A percentile compares a stretch with the other conserved stretches of the same genome.
Evolutionary conservation across 2,329 filamentous ascomycete genomes (phyloP).

Genomic region (Pestalotiopsis sp.): DNA sequence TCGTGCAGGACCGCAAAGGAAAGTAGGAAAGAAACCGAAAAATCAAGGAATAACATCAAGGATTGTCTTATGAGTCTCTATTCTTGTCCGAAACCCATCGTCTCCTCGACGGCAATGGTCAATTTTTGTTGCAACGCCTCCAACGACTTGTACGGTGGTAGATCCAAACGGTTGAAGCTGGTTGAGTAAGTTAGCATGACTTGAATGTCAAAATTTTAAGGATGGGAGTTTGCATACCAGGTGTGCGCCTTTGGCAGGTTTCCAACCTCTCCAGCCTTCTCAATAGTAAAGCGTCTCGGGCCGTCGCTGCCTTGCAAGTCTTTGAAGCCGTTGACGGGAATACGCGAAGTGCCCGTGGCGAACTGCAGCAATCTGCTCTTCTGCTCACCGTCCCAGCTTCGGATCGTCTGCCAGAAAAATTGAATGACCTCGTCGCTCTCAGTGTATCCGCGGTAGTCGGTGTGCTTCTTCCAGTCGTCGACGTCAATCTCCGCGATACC

Average conservation of each 20-base stretch:
- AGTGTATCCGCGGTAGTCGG: conserved; percentile 97
- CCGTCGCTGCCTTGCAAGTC: conserved; percentile 97
- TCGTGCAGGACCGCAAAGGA: neutral
- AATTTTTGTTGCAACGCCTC: conserved; percentile 87
- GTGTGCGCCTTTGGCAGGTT: conserved; percentile 97
- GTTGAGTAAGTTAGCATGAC: conserved; percentile 18
- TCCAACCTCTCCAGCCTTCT: conserved; percentile 89
- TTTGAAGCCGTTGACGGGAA: conserved; percentile 99
- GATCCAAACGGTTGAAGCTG: conserved; percentile 95
- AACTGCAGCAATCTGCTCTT: conserved; percentile 96
- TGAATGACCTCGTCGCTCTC: conserved; percentile 97
- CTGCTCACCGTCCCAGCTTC: conserved; percentile 96
- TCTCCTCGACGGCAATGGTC: conserved; percentile 97
- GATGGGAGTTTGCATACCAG: conserved; percentile 65
- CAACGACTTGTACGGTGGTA: conserved; percentile 88
- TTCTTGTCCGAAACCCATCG: conserved; percentile 97
- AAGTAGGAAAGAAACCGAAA: neutral
- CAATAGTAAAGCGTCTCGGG: conserved; percentile 93
- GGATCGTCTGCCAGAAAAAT: conserved; percentile 98
- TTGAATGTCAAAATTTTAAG: neutral
- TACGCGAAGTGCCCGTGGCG: conserved; percentile 94
- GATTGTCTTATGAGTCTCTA: conserved; percentile 43
- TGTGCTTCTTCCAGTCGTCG: conserved; percentile 99
- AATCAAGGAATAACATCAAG: neutral
- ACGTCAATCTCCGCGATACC: conserved; percentile 99